Evolutionary conservation across 2,329 filamentous ascomycete species (phyloP).

Genomic region (Aspergillus ibericus): DNA sequence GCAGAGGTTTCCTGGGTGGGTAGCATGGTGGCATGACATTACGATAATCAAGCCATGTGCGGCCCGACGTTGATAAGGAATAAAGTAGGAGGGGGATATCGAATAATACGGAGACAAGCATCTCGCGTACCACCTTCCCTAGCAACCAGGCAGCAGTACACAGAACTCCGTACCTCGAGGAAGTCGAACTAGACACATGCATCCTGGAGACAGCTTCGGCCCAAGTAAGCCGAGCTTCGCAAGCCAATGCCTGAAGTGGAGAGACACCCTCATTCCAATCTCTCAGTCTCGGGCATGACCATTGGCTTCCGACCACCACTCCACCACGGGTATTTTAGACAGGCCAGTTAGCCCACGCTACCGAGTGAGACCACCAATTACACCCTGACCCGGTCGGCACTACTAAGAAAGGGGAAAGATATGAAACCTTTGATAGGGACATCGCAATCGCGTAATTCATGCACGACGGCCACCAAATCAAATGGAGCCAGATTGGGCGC

Average conservation of each 20-base stretch:
- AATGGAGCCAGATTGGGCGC: not conserved
- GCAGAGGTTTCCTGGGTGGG: not conserved
- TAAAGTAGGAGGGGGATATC: not conserved
- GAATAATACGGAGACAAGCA: not conserved
- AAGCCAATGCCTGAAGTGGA: conserved; percentile 7
- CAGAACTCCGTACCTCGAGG: not conserved
- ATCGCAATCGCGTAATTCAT: not conserved
- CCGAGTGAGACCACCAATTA: not conserved
- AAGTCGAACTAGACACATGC: not conserved
- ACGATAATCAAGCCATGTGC: not conserved
- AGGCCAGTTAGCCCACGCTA: conserved; percentile 2
- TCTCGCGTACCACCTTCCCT: not conserved
- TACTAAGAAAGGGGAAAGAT: not conserved
- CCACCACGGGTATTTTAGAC: conserved; percentile 6
- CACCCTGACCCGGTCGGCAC: not conserved
- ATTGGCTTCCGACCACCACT: conserved; percentile 4
- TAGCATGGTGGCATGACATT: conserved; percentile 3
- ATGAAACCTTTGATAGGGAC: conserved; percentile 1
- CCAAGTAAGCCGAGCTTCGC: conserved; percentile 1
- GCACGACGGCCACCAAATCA: not conserved
- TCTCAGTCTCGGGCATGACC: conserved; percentile 4
- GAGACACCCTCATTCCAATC: not conserved
- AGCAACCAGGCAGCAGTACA: not conserved
- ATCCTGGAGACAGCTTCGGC: not conserved
- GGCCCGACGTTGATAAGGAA: not conserved